A percentile compares a stretch with the other conserved stretches of the same genome.
Evolutionary conservation across 805 yeast species (phyloP).

Genomic region (Nakazawaea siamensis): DNA sequence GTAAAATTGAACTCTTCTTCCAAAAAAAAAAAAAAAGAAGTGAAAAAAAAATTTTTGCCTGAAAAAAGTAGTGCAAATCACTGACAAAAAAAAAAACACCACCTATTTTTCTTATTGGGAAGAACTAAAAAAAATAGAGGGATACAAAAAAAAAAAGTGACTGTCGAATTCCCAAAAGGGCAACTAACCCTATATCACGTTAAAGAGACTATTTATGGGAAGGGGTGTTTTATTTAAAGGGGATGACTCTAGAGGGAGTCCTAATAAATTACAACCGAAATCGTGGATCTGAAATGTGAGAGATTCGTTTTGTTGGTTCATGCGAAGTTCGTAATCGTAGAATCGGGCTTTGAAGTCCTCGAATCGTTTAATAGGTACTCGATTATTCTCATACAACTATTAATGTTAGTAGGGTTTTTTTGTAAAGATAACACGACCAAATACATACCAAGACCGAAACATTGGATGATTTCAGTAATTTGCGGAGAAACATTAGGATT

Average conservation of each 20-base stretch:
- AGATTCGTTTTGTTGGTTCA: background rate
- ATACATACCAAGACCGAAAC: too few species aligned
- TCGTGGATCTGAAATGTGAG: constrained; percentile 10
- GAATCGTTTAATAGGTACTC: background rate
- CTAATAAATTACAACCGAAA: constrained; percentile 8
- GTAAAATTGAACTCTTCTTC: background rate
- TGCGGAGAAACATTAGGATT: too few species aligned
- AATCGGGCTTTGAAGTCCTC: constrained; percentile 1
- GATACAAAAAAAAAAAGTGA: too few species aligned
- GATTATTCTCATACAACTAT: background rate
- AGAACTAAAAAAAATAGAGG: constrained; percentile 1
- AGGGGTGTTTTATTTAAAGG: too few species aligned
- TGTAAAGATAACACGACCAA: too few species aligned
- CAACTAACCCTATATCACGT: too few species aligned
- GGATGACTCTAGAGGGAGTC: too few species aligned
- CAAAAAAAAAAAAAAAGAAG: constrained; percentile 2
- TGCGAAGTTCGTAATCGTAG: constrained; percentile 1
- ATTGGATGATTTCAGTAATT: too few species aligned
- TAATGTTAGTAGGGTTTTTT: too few species aligned
- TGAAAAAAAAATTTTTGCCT: constrained; percentile 3
- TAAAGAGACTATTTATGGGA: too few species aligned
- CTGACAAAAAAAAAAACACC: background rate
- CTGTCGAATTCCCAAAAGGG: too few species aligned
- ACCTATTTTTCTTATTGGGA: too few species aligned
- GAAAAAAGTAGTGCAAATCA: background rate